Evolutionary conservation across 805 yeast species (phyloP).

Genomic region (Pichia cephalocereana): DNA sequence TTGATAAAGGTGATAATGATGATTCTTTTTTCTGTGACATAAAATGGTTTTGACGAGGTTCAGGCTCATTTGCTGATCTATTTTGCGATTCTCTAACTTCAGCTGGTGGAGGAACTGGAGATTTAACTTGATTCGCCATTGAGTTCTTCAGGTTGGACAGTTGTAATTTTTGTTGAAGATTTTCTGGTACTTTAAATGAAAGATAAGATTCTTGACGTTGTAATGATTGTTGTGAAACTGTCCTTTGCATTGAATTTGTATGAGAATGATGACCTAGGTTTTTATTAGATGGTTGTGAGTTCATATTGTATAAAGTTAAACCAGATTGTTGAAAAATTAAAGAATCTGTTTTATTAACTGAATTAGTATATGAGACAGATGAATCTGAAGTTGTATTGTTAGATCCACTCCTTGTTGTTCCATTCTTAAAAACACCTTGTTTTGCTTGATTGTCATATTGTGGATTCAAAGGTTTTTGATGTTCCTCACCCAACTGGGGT

Average conservation of each 20-base stretch:
- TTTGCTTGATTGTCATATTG: background rate
- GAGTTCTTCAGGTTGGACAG: background rate
- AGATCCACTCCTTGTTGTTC: background rate
- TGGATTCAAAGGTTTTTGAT: background rate
- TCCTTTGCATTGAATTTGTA: background rate
- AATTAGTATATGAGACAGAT: background rate
- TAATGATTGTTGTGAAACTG: conserved; percentile 9
- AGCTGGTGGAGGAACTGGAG: background rate
- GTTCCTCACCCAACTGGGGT: too few species aligned
- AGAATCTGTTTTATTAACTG: conserved; percentile 5
- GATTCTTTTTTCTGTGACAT: background rate
- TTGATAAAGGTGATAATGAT: background rate
- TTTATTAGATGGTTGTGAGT: conserved; percentile 4
- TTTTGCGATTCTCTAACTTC: background rate
- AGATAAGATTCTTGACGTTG: conserved; percentile 16
- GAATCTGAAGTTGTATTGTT: background rate
- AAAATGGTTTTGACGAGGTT: background rate
- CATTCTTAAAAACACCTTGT: background rate
- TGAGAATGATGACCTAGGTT: background rate
- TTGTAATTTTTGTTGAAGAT: background rate
- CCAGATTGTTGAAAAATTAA: conserved; percentile 21
- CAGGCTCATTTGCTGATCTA: background rate
- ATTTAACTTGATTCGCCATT: background rate
- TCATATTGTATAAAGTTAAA: conserved; percentile 9
- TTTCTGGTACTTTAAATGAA: conserved; percentile 8